Evolutionary conservation across 1,139 yeast species (phyloP), one percentile per base, ranked within the genome.

Genomic region (Debaryomyces sp.): DNA sequence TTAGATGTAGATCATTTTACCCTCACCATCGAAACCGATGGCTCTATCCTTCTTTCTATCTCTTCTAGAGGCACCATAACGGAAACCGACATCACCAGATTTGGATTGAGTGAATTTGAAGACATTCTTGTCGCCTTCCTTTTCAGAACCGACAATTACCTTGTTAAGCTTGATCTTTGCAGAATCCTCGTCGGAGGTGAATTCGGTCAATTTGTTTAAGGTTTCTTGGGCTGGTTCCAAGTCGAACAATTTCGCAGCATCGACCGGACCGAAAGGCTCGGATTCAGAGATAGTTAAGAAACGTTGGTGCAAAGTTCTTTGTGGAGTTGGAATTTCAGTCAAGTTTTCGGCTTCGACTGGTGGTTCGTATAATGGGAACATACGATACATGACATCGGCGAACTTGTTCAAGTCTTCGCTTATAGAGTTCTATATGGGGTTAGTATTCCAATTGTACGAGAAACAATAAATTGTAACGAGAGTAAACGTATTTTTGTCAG

Each of bases 211-310:
- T 60, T 80, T 80, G 56, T 83, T 82, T 58, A 90, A 77, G 4
- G 95, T 87, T 41, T 79, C 84, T 46, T 83, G 80, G 37, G 98
- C 97, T 18, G 96, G 96, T 64, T 89, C 94, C 55, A 92, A 77
- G 41, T 81, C 91, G 57, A 89, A 82, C 40, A 88, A 80, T 52
- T 83, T 75, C 45, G 99, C 97, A n/a, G 99, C 97, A 63, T 94
- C 98, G 7, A 91, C 80, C 6, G 98, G 96, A 5, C 97, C 97
- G 67, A 92, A 92, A n/a, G 97, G 96, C 70, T 91, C 96, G 18
- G 92, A 85, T 71, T 94, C 98, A 12, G 97, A 94, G 64, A 94
- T 86, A 21, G 96, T 87, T 64, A 90, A 71, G 73, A 91, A 92
- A 56, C 96, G 79, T 58, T 95, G 92, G 54, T 84, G 85, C 55